Evolutionary conservation across 1,139 yeast genomes (phyloP), one percentile per base, ranked within the genome.

Genomic region (Candida labiduridarum): DNA sequence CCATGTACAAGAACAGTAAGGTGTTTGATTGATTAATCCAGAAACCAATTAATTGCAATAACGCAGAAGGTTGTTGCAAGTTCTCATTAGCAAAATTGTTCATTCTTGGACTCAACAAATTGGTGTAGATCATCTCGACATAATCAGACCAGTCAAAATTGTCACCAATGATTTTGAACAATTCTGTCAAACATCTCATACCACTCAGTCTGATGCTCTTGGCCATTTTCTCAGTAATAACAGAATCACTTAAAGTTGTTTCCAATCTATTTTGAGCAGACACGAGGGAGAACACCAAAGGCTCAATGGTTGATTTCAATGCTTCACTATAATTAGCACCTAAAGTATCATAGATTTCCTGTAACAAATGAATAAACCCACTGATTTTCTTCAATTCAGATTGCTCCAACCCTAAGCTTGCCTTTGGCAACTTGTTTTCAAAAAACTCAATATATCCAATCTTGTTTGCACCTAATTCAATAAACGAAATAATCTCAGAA

Each of bases 31-130:
- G 68, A 12, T 78, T 73, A 43, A 94, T 79, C 84, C 96, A 81
- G 14, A 80, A 72, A 4, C 81, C 69, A 58, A 92, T 80, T n/a
- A 90, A 66, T 51, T 75, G 80, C 80, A 92, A 72, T 46, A 92
- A 66, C 0, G 96, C 81, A 0, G 97, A 90, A 1, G 92, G 86
- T 60, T 86, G 91, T 61, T 90, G 96, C 44, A 88, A 72, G 63
- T 92, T 92, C 59, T 89, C 96, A 40, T 71, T 77, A 2, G 87
- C 86, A 65, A 92, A 91, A 22, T 78, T 74, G 4, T 33, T 40
- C 59, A 94, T 72, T 60, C 95, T 81, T 11, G 96, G 92, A 19
- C 63, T 60, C n/a, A 94, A 71, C 35, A 91, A 72, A 41, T 72
- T 63, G 2, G 69, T 63, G 60, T 80, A 86, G 10, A 94, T 78